A percentile compares a stretch with the other conserved stretches of the same genome.
Conservation (phyloP, 192 early-diverging fungal species). For the Rhizophagus clarus region DNA sequence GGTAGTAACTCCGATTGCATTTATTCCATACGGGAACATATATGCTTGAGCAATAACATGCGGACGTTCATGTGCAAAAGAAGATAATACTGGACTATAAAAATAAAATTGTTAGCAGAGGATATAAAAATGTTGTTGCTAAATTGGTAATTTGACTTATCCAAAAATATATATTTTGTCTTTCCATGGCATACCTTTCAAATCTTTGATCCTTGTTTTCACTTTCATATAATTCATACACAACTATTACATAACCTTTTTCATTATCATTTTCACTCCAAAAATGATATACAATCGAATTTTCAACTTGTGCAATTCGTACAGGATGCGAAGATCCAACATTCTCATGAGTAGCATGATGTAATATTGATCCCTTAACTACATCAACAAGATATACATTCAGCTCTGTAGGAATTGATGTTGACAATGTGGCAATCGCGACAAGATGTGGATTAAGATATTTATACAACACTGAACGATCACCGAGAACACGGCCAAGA, state of each 20-base stretch:
- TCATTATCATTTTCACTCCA: slow-evolving; percentile 76
- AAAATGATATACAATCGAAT: slow-evolving; percentile 85
- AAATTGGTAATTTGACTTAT: neutral
- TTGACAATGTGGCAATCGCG: slow-evolving; percentile 67
- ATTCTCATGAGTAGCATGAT: slow-evolving; percentile 66
- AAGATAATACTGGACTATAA: slow-evolving; percentile 70
- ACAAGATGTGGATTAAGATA: slow-evolving; percentile 94
- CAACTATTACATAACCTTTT: slow-evolving; percentile 79
- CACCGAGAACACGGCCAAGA: slow-evolving; percentile 89
- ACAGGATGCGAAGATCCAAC: slow-evolving; percentile 59
- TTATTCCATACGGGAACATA: slow-evolving; percentile 71
- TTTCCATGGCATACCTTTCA: slow-evolving; percentile 51
- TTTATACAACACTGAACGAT: slow-evolving; percentile 97
- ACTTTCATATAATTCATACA: slow-evolving; percentile 89
- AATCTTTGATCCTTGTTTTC: slow-evolving; percentile 68
- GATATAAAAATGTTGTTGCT: neutral
- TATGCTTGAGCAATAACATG: slow-evolving; percentile 76
- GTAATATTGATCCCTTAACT: slow-evolving; percentile 82
- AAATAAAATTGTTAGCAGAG: neutral
- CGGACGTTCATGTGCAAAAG: slow-evolving; percentile 68
- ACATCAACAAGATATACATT: slow-evolving; percentile 85
- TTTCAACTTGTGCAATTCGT: slow-evolving; percentile 78
- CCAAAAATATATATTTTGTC: neutral
- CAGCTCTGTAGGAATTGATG: slow-evolving; percentile 42
- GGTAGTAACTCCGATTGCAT: slow-evolving; percentile 79